Evolutionary conservation across 768 basidiomycete genomes (phyloP), one percentile per base, ranked within the genome.

Genomic region (Tephrocybe sp.): DNA sequence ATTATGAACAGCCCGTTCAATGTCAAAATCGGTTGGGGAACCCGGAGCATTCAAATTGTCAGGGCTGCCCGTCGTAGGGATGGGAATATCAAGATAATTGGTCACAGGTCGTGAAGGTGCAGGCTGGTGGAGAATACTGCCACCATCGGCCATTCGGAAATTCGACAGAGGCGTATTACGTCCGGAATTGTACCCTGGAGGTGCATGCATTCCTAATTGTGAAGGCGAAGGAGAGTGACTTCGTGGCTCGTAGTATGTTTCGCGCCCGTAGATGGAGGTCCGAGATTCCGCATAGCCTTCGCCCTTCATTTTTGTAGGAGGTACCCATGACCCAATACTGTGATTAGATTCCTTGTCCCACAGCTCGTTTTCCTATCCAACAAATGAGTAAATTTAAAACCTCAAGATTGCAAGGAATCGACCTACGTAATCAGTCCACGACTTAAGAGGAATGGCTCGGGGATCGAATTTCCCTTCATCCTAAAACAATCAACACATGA

Each of bases 401-500:
- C 20, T 8, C 32, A 7, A 49, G 7, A 12, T 17, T 30, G 11
- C 43, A 39, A 36, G 35, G 26, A 33, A 33, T 20, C 40, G 16
- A 45, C 84, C 59, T 68, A 93, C 92, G 61, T 96, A 97, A 59
- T 97, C 94, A 52, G 84, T 91, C 96, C 97, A 98, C 0, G 88
- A 92, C 72, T 98, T 98, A 58, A 98, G 78, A 7, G 96, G 96
- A 58, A 99, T 98, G 6, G 84, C 79, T 9, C 86, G 79, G 4
- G 94, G 91, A 70, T 99, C 95, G 46, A 98, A 99, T 68, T 94
- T 94, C 64, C 96, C 96, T 68, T 98, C 96, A 58, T 98, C 97
- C 92, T 94, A 52, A 11, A 54, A 42, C 32, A 8, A 19, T 31
- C 4, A 54, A 56, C 39, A 58, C 20, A 53, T 40, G 35, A 33